Conservation (phyloP, 768 basidiomycete genomes). For the Rhodosporidiobolus sp. region DNA sequence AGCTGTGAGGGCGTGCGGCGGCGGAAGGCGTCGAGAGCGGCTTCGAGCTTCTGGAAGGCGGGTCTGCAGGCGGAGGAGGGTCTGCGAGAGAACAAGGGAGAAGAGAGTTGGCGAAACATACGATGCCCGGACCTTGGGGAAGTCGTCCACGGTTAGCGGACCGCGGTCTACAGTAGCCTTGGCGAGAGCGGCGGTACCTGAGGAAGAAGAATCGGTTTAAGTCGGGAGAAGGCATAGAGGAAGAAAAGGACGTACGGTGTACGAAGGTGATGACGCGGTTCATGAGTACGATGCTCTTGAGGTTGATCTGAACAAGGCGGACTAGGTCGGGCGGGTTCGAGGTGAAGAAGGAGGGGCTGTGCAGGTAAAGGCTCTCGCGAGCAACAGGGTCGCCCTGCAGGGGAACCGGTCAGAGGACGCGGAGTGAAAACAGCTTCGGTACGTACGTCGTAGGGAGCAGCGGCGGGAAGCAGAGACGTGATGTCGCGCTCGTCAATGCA, state of each 20-base stretch:
- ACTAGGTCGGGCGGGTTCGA: slow-evolving; percentile 33
- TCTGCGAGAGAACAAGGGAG: too few relatives aligned
- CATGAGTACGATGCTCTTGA: slow-evolving; percentile 30
- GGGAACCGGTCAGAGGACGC: neutral
- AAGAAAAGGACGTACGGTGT: slow-evolving; percentile 3
- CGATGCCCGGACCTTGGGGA: slow-evolving; percentile 13
- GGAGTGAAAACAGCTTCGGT: too few relatives aligned
- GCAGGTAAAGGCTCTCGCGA: slow-evolving; percentile 19
- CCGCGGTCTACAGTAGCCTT: neutral
- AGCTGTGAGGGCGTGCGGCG: slow-evolving; percentile 3
- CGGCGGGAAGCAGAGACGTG: slow-evolving; percentile 1
- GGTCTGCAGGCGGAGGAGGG: neutral
- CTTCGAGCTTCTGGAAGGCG: slow-evolving; percentile 8
- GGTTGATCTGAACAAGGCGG: slow-evolving; percentile 25
- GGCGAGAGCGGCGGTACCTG: slow-evolving; percentile 2
- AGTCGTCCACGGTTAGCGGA: neutral
- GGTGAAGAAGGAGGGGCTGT: slow-evolving; percentile 32
- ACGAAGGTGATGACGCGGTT: slow-evolving; percentile 27
- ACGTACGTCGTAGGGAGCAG: neutral
- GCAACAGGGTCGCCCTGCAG: neutral
- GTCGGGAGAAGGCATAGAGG: neutral
- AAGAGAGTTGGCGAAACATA: neutral
- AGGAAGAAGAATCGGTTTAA: too few relatives aligned
- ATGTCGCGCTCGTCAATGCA: slow-evolving; percentile 20
- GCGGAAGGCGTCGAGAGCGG: slow-evolving; percentile 6